Evolutionary conservation across 176 grass and related monocot genomes (phyloP).

Genomic region (Musa beccarii): DNA sequence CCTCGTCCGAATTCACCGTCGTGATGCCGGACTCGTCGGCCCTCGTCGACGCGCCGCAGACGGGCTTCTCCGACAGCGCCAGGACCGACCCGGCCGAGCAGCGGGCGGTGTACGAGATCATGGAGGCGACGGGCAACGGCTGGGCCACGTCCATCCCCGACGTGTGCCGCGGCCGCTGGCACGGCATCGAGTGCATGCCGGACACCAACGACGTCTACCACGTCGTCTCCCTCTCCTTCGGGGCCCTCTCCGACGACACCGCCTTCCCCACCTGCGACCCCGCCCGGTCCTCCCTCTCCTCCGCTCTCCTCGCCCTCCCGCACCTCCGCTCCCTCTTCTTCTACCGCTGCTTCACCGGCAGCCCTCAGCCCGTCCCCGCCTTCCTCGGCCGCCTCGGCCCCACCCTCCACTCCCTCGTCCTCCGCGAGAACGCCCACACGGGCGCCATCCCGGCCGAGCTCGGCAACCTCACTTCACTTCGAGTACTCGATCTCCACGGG

Average conservation of each 20-base stretch:
- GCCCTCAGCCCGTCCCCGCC: conserved; percentile 47
- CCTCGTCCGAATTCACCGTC: conserved; percentile 59
- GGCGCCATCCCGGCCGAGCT: conserved; percentile 56
- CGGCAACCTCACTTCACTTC: conserved; percentile 48
- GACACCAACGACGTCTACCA: conserved; percentile 63
- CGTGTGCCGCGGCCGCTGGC: conserved; percentile 89
- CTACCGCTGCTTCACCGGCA: conserved; percentile 79
- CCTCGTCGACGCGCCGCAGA: conserved; percentile 40
- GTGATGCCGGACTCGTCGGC: conserved; percentile 64
- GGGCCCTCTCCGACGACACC: conserved; percentile 89
- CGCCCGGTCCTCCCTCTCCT: conserved; percentile 37
- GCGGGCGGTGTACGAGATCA: conserved; percentile 63
- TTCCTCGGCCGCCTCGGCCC: conserved; percentile 62
- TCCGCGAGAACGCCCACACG: conserved; percentile 78
- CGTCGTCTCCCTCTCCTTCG: conserved; percentile 82
- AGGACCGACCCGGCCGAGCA: conserved; percentile 66
- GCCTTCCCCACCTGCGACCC: conserved; percentile 79
- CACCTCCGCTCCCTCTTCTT: conserved; percentile 90
- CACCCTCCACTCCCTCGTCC: conserved; percentile 57
- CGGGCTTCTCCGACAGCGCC: conserved; percentile 51
- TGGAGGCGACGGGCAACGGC: conserved; percentile 71
- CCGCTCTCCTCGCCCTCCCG: conserved; percentile 56
- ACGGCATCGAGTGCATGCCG: conserved; percentile 91
- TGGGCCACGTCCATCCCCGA: conserved; percentile 61
- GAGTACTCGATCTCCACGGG: conserved; percentile 81